Evolutionary conservation across 495 filamentous ascomycete genomes (phyloP).

Genomic region (Trichoderma asperelloides): DNA sequence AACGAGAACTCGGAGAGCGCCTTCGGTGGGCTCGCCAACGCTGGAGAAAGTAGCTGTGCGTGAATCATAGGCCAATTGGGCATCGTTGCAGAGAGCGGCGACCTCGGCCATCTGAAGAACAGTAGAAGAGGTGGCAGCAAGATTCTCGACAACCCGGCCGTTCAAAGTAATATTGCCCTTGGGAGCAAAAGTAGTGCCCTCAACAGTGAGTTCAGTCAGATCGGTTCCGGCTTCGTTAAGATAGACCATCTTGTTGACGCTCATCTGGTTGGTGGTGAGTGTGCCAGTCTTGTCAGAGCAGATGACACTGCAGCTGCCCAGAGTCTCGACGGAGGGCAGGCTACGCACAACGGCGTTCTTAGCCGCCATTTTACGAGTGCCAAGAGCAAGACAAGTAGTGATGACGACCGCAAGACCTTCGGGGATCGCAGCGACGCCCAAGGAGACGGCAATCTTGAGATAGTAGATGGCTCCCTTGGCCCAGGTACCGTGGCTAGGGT

Average conservation of each 20-base stretch:
- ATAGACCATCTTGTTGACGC: conserved; percentile 85
- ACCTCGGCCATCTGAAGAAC: conserved; percentile 77
- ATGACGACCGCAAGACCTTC: conserved; percentile 97
- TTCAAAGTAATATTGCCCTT: conserved; percentile 59
- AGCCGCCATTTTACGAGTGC: conserved; percentile 95
- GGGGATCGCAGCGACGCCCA: conserved; percentile 95
- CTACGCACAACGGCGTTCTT: conserved; percentile 97
- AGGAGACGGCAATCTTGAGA: conserved; percentile 97
- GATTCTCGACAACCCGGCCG: conserved; percentile 60
- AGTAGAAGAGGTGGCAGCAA: conserved; percentile 67
- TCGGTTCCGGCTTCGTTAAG: conserved; percentile 61
- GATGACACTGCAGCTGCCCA: conserved; percentile 98
- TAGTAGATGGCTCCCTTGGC: conserved; percentile 99
- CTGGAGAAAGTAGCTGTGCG: conserved; percentile 66
- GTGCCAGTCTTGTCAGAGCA: conserved; percentile 99
- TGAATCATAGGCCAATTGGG: conserved; percentile 71
- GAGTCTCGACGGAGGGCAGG: conserved; percentile 91
- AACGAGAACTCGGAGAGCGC: conserved; percentile 78
- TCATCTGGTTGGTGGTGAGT: conserved; percentile 99
- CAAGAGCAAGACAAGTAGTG: conserved; percentile 90
- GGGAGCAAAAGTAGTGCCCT: conserved; percentile 90
- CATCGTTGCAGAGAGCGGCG: conserved; percentile 83
- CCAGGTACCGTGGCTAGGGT: conserved; percentile 88
- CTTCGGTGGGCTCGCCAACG: conserved; percentile 94
- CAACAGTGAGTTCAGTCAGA: conserved; percentile 81